Base-by-base conservation (phyloP, 176 grass and related monocot genomes). In the Paspalum vaginatum region DNA sequence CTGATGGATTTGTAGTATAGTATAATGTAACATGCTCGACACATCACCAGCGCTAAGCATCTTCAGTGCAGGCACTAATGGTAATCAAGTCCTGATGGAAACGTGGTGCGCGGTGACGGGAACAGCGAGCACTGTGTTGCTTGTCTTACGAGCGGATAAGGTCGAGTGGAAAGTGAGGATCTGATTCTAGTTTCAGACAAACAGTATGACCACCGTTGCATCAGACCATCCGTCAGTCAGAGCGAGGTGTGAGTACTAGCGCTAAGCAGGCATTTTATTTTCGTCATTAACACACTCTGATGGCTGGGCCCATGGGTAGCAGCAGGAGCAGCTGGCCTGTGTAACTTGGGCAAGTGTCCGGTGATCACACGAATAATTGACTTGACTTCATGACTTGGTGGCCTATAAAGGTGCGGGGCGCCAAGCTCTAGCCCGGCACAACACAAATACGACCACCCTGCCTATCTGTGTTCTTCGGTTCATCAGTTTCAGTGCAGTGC, bases 381-480 rank as follows among this genome's bases (percentile, higher is more conserved):
- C n/a, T n/a, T n/a, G 71, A 61, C 64, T 38, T 54, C n/a, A n/a
- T n/a, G 71, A 70, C 74, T 24, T 43, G 64, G 24, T 20, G 4
- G 25, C 65, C 83, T 70, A 85, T 61, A 85, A 77, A 85, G 65
- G 69, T 62, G 64, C 54, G 4, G 4, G 65, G 22, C 8, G 61
- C 46, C 22, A 41, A 72, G 76, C 59, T 39, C 44, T 52, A 40
- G 46, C 26, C 65, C 46, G 76, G 61, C 61, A 79, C 46, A 62
- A 37, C 61, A 79, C 46, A 62, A 48, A 62, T 32, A 77, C 74
- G 24, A 77, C 57, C 55, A 60, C 11, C 8, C 14, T 49, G 4
- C 14, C 13, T 41, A 38, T 4, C 17, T 15, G 4, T 77, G 56
- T 48, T 48, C 15, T 57, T 59, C 65, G 24, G 21, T 57, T 47